A percentile compares a stretch with the other conserved stretches of the same genome.
phyloP scores from a whole-genome alignment of 192 early-diverging fungal genomes.

The Lobosporangium transversale region DNA sequence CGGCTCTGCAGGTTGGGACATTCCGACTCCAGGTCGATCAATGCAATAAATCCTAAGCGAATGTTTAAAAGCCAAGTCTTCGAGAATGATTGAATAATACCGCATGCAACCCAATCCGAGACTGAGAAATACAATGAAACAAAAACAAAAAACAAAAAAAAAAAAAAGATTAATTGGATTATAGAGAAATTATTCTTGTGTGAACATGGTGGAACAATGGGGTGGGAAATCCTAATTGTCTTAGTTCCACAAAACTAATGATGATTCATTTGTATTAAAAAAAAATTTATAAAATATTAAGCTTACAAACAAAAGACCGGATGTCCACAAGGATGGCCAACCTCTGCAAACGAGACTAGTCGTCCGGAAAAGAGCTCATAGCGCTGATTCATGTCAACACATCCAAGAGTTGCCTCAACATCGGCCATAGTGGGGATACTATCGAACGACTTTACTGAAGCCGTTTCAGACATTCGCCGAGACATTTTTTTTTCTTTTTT shows the following conservation, averaged over 20 bases:
- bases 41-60: constrained; percentile 55
- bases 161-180: not conserved
- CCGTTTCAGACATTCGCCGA: constrained; percentile 52
- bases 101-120: constrained; percentile 57
- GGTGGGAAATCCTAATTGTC: too few species aligned
- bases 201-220: too few species aligned
- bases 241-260: not conserved
- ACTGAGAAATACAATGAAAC: constrained; percentile 5
- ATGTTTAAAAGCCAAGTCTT: constrained; percentile 55
- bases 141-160: not conserved
- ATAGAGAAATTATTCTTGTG: not conserved
- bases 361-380: constrained; percentile 52
- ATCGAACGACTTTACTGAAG: constrained; percentile 45
- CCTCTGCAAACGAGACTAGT: constrained; percentile 55
- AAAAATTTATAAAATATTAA: not conserved
- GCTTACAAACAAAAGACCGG: constrained; percentile 56
- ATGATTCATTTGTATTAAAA: too few species aligned
- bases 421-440: constrained; percentile 55
- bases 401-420: constrained; percentile 50
- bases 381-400: constrained; percentile 53
- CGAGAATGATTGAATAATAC: constrained; percentile 56
- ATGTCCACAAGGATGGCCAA: constrained; percentile 54
- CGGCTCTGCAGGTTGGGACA: constrained; percentile 46
- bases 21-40: constrained; percentile 55
- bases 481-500: constrained; percentile 24